Evolutionary conservation across 2,329 filamentous ascomycete species (phyloP), one percentile per base, ranked within the genome.

Genomic region (Diaporthe humulicola): DNA sequence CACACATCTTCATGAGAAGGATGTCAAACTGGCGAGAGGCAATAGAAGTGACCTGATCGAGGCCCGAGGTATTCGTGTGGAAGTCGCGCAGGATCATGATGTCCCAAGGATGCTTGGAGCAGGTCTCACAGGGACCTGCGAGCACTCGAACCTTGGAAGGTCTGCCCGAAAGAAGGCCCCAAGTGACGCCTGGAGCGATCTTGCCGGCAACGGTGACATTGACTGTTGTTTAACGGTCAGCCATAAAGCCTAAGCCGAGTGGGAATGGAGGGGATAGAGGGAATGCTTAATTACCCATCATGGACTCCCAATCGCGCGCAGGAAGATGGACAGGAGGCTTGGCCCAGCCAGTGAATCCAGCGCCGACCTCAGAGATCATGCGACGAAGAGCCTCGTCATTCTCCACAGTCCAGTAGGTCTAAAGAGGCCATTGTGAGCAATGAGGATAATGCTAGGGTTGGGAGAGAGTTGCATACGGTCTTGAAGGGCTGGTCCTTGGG

Each of bases 331-430:
- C 12, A 9, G 38, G 60, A n/a, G n/a, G 36, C 10, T 70, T 38
- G 22, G 50, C 22, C 15, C 57, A 40, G n/a, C 73, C 73, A 4
- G 45, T 50, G 9, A 66, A 66, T 5, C 33, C 8, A 6, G 45
- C 45, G 38, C 73, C 69, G 30, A 52, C 69, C 14, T 66, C 38
- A 17, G n/a, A 19, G 25, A 72, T 64, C 67, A 74, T 71, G 2
- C 17, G 10, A 10, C 48, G 33, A n/a, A 70, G 71, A 1, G 7
- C 5, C 14, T 42, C 19, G 19, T 74, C 73, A 28, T 72, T 67
- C 73, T 74, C 58, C 15, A 74, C 69, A n/a, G 67, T 74, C 69
- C 69, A 74, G 10, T 4, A n/a, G 15, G 71, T 73, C 71, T 73
- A 15, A 0, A 40, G 6, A 36, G 15, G 15, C 14, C 9, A 38